phyloP scores from a whole-genome alignment of 306 rosid genomes.

The Vigna radiata region DNA sequence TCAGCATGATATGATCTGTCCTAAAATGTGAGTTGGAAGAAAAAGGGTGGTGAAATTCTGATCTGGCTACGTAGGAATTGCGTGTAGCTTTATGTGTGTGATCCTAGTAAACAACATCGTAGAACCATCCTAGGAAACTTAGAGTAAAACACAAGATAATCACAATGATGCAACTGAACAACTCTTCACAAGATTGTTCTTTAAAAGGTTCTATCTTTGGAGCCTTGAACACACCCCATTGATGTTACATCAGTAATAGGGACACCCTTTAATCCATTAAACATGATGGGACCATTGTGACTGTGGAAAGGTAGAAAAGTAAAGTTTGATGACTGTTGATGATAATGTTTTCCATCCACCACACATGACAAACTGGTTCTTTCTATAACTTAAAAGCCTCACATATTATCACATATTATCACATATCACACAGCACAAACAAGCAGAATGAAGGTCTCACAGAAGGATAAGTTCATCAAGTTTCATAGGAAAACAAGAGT shows the following conservation, averaged over 20 bases:
- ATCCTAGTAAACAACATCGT: slow-evolving; percentile 39
- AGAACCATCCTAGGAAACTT: slow-evolving; percentile 50
- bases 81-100: slow-evolving; percentile 40
- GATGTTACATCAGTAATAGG: slow-evolving; percentile 56
- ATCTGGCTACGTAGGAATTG: slow-evolving; percentile 46
- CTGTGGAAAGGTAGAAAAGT: slow-evolving; percentile 49
- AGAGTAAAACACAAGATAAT: slow-evolving; percentile 60
- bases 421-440: slow-evolving; percentile 12
- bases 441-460: slow-evolving; percentile 58
- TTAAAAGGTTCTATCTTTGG: slow-evolving; percentile 36
- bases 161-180: slow-evolving; percentile 35
- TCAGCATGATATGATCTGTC: slow-evolving; percentile 43
- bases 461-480: slow-evolving; percentile 53
- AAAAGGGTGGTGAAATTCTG: slow-evolving; percentile 33
- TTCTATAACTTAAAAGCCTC: slow-evolving; percentile 36
- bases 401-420: not conserved
- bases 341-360: slow-evolving; percentile 54
- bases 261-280: slow-evolving; percentile 45
- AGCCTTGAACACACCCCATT: slow-evolving; percentile 38
- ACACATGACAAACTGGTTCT: slow-evolving; percentile 48
- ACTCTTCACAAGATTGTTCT: slow-evolving; percentile 42
- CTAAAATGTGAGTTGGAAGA: not conserved
- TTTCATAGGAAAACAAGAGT: slow-evolving; percentile 55
- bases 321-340: slow-evolving; percentile 45
- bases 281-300: slow-evolving; percentile 52